These are phyloP conservation scores for Cyberlindnera japonica DNA, from an alignment of 805 yeast species.

Conservation along the genomic window DNA sequence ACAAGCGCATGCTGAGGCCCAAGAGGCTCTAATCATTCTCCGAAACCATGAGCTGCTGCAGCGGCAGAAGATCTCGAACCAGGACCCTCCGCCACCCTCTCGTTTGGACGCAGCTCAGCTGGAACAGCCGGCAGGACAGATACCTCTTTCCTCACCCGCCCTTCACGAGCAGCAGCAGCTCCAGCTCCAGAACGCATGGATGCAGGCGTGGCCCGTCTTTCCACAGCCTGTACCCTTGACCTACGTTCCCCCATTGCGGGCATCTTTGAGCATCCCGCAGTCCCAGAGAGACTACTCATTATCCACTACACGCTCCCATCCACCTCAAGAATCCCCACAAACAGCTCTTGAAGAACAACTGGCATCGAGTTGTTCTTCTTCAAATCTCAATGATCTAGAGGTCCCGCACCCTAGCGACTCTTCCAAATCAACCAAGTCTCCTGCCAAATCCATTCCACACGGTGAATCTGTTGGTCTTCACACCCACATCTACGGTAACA, in stretches of 20 bases:
- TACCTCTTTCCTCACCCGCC: no score
- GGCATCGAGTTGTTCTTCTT: no score
- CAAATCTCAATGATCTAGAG: not conserved
- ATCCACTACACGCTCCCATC: not conserved
- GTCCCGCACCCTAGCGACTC: no score
- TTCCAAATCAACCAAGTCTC: no score
- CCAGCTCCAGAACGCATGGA: no score
- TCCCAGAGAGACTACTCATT: not conserved
- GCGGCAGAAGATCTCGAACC: not conserved
- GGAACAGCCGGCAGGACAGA: no score
- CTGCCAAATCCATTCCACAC: no score
- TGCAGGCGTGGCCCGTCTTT: no score
- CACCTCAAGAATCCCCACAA: not conserved
- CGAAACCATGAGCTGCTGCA: not conserved
- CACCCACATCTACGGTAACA: not conserved
- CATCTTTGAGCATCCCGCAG: not conserved
- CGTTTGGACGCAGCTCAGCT: not conserved
- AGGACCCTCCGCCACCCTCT: not conserved
- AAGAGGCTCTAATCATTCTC: conserved; percentile 1
- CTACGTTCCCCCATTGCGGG: not conserved
- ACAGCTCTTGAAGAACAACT: not conserved
- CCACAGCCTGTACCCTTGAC: not conserved
- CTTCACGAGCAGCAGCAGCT: no score
- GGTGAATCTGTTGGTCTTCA: conserved; percentile 1
- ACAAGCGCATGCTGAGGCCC: conserved; percentile 13